phyloP scores from a whole-genome alignment of 805 yeast species.

The Schizosaccharomyces lindneri region DNA sequence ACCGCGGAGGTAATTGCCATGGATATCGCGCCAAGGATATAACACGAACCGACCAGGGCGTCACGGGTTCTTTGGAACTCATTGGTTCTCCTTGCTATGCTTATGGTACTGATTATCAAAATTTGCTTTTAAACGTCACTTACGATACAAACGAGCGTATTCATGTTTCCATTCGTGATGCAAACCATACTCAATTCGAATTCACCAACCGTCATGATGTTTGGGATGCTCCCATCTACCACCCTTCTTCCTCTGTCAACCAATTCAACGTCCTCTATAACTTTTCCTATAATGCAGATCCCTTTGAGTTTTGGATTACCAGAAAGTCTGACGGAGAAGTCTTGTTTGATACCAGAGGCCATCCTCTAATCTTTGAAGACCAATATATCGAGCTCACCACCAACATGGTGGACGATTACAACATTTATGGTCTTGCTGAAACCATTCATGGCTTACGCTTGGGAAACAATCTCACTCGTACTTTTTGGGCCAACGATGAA shows the following conservation, averaged over 20 bases:
- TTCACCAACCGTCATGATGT: background rate
- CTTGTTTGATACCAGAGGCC: slow-evolving; percentile 13
- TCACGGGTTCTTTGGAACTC: slow-evolving; percentile 3
- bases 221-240: slow-evolving; percentile 1
- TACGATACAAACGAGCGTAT: slow-evolving; percentile 2
- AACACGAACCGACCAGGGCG: background rate
- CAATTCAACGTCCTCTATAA: background rate
- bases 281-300: slow-evolving; percentile 1
- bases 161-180: background rate
- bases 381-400: slow-evolving; percentile 16
- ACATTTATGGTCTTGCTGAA: slow-evolving; percentile 15
- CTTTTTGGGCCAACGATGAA: slow-evolving; percentile 14
- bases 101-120: slow-evolving; percentile 5
- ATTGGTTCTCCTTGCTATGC: slow-evolving; percentile 8
- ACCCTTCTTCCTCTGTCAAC: background rate
- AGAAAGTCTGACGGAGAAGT: slow-evolving; percentile 11
- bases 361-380: slow-evolving; percentile 15
- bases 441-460: slow-evolving; percentile 13
- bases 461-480: slow-evolving; percentile 13
- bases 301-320: slow-evolving; percentile 9
- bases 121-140: slow-evolving; percentile 2
- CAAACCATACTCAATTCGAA: background rate
- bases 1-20: background rate
- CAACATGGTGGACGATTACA: slow-evolving; percentile 13
- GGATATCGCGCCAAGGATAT: background rate